Evolutionary conservation across 352 stramenopile genomes (phyloP), one percentile per base, ranked within the genome.

Genomic region (Saprolegnia parasitica): DNA sequence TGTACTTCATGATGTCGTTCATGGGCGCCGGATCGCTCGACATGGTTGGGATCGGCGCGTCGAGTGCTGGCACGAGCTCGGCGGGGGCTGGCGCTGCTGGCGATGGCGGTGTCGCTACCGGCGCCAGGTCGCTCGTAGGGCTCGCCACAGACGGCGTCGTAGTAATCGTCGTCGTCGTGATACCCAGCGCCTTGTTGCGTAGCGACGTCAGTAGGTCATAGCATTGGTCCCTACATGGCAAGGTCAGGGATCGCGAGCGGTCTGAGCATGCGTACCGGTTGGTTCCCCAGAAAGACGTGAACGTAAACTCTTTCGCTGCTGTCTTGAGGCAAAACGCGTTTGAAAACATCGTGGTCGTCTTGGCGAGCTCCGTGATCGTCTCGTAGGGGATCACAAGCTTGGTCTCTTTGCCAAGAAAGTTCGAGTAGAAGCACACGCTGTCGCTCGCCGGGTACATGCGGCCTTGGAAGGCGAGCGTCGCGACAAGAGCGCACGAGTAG

Each of bases 351-450:
- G 79, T 91, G 52, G 81, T 92, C 24, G 86, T 91, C 77, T 95
- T 95, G 71, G 74, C 74, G 72, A 95, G 72, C 77, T 86, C 74
- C 24, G 76, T 78, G 83, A 93, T 93, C 68, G 81, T 85, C 73
- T 89, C 83, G 78, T 94, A 92, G 55, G 86, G 84, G 67, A 95
- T 93, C 65, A 91, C 55, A 39, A 95, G 88, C 81, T 95, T 95
- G 77, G 83, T 84, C 74, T 95, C 86, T 68, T 84, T 84, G 47
- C 84, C 86, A 76, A 95, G 93, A 40, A 93, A 80, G 65, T 93
- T 93, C 63, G 86, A 93, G 78, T 95, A 93, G 66, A 95, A 95
- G 75, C 86, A 95, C 52, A 91, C 77, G 71, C 91, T 82, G 21
- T 83, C 77, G 61, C 80, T 84, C 50, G 84, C 91, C 45, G 86